phyloP scores from a whole-genome alignment of 176 grass and related monocot genomes.

The Phoenix dactylifera region DNA sequence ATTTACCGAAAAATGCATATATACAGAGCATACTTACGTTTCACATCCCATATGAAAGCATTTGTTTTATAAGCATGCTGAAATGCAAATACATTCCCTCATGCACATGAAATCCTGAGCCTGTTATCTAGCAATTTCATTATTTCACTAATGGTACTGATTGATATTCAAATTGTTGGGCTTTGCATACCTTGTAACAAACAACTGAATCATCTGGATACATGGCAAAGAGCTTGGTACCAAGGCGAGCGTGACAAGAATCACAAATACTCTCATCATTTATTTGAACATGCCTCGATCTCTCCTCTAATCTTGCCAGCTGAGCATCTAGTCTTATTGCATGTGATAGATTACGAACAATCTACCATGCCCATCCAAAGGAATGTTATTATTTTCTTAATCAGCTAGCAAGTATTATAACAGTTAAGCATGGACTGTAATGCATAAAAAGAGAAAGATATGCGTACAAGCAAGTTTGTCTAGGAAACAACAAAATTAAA shows the following conservation, averaged over 20 bases:
- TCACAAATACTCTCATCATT: conserved; percentile 84
- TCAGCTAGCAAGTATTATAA: no score
- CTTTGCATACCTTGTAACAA: conserved; percentile 71
- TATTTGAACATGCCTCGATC: conserved; percentile 87
- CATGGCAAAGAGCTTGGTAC: conserved; percentile 97
- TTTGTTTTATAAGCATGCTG: no score
- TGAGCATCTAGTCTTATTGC: conserved; percentile 72
- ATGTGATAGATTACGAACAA: conserved; percentile 73
- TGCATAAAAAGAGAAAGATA: no score
- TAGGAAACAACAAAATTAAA: no score
- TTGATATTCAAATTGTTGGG: conserved; percentile 4
- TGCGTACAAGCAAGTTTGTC: no score
- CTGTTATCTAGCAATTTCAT: background rate
- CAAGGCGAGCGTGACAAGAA: conserved; percentile 74
- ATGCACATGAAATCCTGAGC: background rate
- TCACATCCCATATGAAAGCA: background rate
- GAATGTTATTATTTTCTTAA: no score
- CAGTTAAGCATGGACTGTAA: no score
- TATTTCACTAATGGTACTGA: no score
- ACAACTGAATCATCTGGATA: conserved; percentile 91
- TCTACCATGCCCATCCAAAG: conserved; percentile 36
- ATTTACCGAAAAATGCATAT: background rate
- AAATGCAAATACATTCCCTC: background rate
- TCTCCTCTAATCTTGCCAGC: conserved; percentile 86
- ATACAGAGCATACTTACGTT: background rate